Conservation (phyloP, 2,329 filamentous ascomycete species). For the Aphanocladium album region DNA sequence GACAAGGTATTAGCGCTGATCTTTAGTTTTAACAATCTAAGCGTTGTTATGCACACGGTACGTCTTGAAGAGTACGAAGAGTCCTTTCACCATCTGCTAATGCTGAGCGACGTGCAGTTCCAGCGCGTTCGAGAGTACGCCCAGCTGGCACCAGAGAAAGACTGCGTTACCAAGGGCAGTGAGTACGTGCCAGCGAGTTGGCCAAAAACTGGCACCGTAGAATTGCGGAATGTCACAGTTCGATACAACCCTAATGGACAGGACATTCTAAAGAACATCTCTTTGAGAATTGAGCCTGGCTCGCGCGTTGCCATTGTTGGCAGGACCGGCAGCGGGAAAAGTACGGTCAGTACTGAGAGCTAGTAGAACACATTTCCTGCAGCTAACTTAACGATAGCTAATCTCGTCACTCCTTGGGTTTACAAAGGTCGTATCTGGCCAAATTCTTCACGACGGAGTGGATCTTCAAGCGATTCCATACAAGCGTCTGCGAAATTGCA, state of each 20-base stretch:
- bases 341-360: slow-evolving; percentile 52
- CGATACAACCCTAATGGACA: slow-evolving; percentile 40
- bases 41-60: slow-evolving; percentile 47
- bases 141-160: slow-evolving; percentile 34
- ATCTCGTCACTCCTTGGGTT: slow-evolving; percentile 53
- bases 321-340: slow-evolving; percentile 77
- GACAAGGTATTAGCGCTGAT: slow-evolving; percentile 47
- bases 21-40: slow-evolving; percentile 47
- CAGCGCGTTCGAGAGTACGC: slow-evolving; percentile 46
- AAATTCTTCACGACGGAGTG: slow-evolving; percentile 50
- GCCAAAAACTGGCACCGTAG: slow-evolving; percentile 42
- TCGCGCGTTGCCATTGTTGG: slow-evolving; percentile 76
- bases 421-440: slow-evolving; percentile 45
- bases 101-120: slow-evolving; percentile 28
- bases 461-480: slow-evolving; percentile 48
- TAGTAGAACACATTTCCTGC: slow-evolving; percentile 13
- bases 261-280: slow-evolving; percentile 46
- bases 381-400: slow-evolving; percentile 26
- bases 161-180: slow-evolving; percentile 34
- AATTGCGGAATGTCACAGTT: slow-evolving; percentile 45
- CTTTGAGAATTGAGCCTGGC: slow-evolving; percentile 53
- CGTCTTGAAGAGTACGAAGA: slow-evolving; percentile 19
- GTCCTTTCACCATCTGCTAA: background rate
- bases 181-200: slow-evolving; percentile 37
- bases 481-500: slow-evolving; percentile 44